Conservation (phyloP, 2,329 filamentous ascomycete species). For the Talaromyces verruculosus region DNA sequence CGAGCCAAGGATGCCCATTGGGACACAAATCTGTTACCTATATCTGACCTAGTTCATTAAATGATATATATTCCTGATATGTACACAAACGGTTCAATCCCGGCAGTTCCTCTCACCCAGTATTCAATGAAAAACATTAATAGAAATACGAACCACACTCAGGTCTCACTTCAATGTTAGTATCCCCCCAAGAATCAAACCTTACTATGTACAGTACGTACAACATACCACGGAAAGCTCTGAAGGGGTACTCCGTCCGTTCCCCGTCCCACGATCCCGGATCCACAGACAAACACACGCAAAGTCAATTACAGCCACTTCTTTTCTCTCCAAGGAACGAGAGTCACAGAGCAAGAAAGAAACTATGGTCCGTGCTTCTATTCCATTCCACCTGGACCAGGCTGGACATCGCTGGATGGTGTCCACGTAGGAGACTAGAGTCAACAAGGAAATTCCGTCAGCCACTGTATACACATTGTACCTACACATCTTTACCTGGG, state of each 20-base stretch:
- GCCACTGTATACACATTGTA: not conserved
- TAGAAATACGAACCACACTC: not conserved
- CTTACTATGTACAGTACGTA: not conserved
- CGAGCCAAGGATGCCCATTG: too few relatives aligned
- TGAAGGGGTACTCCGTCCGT: not conserved
- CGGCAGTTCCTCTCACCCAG: not conserved
- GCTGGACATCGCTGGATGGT: too few relatives aligned
- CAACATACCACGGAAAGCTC: not conserved
- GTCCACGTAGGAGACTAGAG: slow-evolving; percentile 6
- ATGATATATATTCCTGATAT: too few relatives aligned
- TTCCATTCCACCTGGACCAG: not conserved
- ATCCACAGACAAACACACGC: not conserved
- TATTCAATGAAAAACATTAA: not conserved
- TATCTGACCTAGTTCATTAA: too few relatives aligned
- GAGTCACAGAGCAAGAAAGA: not conserved
- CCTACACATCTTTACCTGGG: not conserved
- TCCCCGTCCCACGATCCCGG: not conserved
- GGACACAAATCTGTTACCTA: too few relatives aligned
- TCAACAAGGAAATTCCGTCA: slow-evolving; percentile 15
- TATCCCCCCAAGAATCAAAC: too few relatives aligned
- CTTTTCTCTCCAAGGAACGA: not conserved
- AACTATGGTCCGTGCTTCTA: not conserved
- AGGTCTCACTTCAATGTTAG: not conserved
- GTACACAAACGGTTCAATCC: not conserved
- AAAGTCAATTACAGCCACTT: not conserved